Evolutionary conservation across 805 yeast genomes (phyloP), one percentile per base, ranked within the genome.

Genomic region (Lachancea waltii): DNA sequence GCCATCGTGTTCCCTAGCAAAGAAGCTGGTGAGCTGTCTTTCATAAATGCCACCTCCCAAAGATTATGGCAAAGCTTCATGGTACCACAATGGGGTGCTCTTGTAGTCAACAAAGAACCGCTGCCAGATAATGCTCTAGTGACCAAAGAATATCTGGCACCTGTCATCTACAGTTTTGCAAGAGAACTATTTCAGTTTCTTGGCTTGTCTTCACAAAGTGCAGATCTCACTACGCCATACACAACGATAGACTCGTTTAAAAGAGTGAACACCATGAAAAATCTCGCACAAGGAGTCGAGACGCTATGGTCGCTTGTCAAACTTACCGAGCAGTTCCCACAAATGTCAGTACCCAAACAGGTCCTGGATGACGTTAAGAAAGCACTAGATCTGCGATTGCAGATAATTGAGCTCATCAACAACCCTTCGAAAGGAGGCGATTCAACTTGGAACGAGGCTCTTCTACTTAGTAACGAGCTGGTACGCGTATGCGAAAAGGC

Each of bases 21-120:
- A 14, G 43, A 45, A 19, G 42, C 51, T 7, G 42, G 49, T 77
- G 33, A 80, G 72, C 56, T 76, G 79, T 24, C 34, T 5, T 55
- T 52, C 25, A 41, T 51, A 13, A 50, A 48, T 21, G 37, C 40
- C 15, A 19, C 44, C 15, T 29, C 38, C 16, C 24, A 21, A 16
- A 33, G 25, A 8, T 40, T 44, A 16, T 59, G 62, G 60, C 38
- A 49, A 34, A 50, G 60, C 38, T 87, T 81, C 53, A 59, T 83
- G 32, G 75, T 90, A 16, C 95, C 96, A 6, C 95, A 84, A 60
- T 89, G 95, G 95, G 96, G 45, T 74, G 85, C 40, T 59, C 65
- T 51, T 64, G 81, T 46, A 53, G 64, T 56, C 69, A 80, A 56
- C 31, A 50, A 52, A 20, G 41, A 46, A n/a, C 51, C 63, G n/a